Percentiles rank a stretch among this genome's conserved stretches.
Evolutionary conservation across 2,329 filamentous ascomycete species (phyloP).

Genomic region (Periglandula ipomoeae): DNA sequence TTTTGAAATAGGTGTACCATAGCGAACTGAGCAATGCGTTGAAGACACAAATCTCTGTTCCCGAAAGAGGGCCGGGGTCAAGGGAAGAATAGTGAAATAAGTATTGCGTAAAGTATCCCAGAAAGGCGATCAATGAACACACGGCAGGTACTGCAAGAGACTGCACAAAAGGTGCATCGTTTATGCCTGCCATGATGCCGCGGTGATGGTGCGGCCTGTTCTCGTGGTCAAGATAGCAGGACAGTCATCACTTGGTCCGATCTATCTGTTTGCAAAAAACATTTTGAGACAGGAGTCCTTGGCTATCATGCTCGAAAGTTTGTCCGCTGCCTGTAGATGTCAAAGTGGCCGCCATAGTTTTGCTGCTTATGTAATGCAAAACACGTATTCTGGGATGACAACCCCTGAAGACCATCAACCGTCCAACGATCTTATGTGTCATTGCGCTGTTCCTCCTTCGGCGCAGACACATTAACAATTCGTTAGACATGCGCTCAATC

Average conservation of each 20-base stretch:
- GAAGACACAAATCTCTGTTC: conserved; percentile 50
- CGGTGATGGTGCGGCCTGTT: neutral
- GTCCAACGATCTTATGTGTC: too few species aligned
- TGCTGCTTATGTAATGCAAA: neutral
- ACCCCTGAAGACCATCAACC: neutral
- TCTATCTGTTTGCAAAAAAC: neutral
- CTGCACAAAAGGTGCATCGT: conserved; percentile 35
- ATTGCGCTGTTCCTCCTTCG: neutral
- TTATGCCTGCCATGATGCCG: conserved; percentile 31
- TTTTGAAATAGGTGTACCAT: conserved; percentile 59
- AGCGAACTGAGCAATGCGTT: conserved; percentile 56
- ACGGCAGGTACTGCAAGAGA: conserved; percentile 60
- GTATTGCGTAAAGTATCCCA: conserved; percentile 64
- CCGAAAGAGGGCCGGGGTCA: conserved; percentile 50
- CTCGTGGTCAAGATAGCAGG: neutral
- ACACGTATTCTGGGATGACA: neutral
- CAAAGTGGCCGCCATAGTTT: neutral
- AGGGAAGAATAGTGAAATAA: conserved; percentile 53
- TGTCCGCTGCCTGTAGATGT: too few species aligned
- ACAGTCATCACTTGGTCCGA: neutral
- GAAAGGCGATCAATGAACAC: conserved; percentile 55
- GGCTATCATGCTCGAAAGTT: too few species aligned
- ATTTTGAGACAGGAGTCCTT: too few species aligned
- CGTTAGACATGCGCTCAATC: neutral
- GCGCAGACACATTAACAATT: neutral